phyloP scores from a whole-genome alignment of 2,329 filamentous ascomycete species.

The Rutstroemia sp. region DNA sequence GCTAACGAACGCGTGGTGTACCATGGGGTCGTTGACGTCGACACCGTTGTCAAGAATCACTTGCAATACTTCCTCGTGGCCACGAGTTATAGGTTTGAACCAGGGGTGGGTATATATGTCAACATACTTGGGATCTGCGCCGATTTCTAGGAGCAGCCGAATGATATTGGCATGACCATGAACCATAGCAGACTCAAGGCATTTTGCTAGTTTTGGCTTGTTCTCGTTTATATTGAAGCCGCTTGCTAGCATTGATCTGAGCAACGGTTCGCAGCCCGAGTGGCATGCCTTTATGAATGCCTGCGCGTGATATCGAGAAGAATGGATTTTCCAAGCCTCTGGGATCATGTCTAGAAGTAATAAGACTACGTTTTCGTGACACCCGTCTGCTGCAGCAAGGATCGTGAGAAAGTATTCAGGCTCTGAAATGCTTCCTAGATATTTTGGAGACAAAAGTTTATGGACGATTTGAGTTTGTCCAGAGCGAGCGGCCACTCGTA shows the following conservation, averaged over 20 bases:
- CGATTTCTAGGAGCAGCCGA: background rate
- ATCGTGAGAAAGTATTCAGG: no score
- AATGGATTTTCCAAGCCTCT: no score
- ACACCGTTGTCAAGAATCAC: background rate
- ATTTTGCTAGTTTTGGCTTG: no score
- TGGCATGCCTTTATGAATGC: background rate
- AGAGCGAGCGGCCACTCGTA: background rate
- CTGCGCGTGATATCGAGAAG: no score
- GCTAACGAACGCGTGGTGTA: background rate
- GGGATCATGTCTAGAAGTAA: no score
- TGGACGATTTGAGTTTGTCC: background rate
- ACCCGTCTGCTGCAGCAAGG: no score
- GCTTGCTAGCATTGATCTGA: background rate
- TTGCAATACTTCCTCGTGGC: background rate
- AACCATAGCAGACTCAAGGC: no score
- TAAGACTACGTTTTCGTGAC: no score
- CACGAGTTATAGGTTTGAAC: no score
- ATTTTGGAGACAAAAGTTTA: background rate
- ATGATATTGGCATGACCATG: background rate
- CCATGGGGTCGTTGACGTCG: background rate
- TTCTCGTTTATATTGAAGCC: no score
- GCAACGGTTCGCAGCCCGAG: background rate
- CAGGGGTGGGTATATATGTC: no score
- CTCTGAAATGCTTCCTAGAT: no score
- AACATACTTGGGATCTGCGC: background rate